Percentiles rank a stretch among this genome's conserved stretches.
Evolutionary conservation across 805 yeast genomes (phyloP).

Genomic region (Metschnikowia aberdeeniae): DNA sequence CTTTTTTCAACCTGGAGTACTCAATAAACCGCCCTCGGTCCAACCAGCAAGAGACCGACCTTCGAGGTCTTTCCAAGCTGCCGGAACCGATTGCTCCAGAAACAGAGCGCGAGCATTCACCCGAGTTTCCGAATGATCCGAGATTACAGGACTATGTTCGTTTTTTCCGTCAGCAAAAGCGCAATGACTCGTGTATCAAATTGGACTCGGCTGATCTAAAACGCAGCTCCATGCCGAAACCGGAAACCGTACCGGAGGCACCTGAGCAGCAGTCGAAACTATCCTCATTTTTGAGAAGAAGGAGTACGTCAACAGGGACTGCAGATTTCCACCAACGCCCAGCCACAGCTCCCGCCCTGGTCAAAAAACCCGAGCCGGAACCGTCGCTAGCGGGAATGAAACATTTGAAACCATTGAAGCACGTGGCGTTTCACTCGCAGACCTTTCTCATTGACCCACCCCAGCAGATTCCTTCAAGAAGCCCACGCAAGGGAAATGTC

Average conservation of each 20-base stretch:
- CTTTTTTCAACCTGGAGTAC: slow-evolving; percentile 1
- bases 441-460: slow-evolving; percentile 53
- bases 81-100: background rate
- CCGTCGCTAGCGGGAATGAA: slow-evolving; percentile 7
- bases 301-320: slow-evolving; percentile 13
- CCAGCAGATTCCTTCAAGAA: slow-evolving; percentile 87
- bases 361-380: slow-evolving; percentile 1
- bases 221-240: background rate
- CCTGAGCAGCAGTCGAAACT: slow-evolving; percentile 16
- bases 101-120: background rate
- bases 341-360: background rate
- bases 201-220: background rate
- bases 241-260: background rate
- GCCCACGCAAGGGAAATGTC: slow-evolving; percentile 75
- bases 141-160: slow-evolving; percentile 34
- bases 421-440: slow-evolving; percentile 41
- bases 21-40: background rate
- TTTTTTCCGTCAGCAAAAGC: slow-evolving; percentile 27
- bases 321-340: slow-evolving; percentile 1
- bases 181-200: slow-evolving; percentile 6
- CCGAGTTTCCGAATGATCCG: slow-evolving; percentile 23
- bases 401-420: slow-evolving; percentile 33
- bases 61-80: slow-evolving; percentile 5
- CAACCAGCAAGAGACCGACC: background rate
- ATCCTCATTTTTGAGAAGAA: slow-evolving; percentile 29